These are phyloP conservation scores for Dactylellina haptotyla DNA, from an alignment of 2,329 filamentous ascomycete genomes.

Conservation along the genomic window DNA sequence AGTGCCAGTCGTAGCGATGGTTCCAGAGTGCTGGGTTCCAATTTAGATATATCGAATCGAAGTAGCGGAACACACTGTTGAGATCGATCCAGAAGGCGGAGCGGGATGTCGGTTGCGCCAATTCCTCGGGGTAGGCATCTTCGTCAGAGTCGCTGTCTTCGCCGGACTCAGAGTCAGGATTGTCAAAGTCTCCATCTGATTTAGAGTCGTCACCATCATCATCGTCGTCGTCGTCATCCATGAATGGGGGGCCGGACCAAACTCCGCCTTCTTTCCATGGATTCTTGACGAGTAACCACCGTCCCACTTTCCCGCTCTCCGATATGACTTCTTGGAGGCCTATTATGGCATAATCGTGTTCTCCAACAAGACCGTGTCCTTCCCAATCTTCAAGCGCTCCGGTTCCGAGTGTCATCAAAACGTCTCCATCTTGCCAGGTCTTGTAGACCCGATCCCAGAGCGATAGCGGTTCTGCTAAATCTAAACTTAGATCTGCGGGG, in stretches of 20 bases:
- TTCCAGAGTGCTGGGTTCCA: constrained; percentile 91
- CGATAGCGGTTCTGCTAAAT: constrained; percentile 78
- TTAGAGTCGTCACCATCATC: constrained; percentile 39
- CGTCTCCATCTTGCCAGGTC: constrained; percentile 79
- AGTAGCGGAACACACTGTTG: constrained; percentile 87
- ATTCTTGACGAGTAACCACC: constrained; percentile 87
- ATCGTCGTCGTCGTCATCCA: constrained; percentile 54
- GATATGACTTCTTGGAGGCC: constrained; percentile 71
- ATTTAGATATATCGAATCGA: constrained; percentile 95
- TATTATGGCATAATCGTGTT: constrained; percentile 94
- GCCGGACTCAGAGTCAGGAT: constrained; percentile 23
- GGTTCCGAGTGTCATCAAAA: constrained; percentile 89
- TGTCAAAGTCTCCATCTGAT: constrained; percentile 31
- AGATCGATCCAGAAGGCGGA: constrained; percentile 96
- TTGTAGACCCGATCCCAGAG: constrained; percentile 81
- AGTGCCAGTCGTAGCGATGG: constrained; percentile 87
- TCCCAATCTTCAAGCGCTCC: constrained; percentile 84
- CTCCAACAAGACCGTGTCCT: constrained; percentile 81
- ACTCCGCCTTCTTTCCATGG: constrained; percentile 87
- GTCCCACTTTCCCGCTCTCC: constrained; percentile 67
- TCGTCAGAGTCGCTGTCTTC: constrained; percentile 40
- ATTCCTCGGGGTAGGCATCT: constrained; percentile 59
- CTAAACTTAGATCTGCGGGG: constrained; percentile 62
- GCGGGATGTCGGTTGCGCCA: constrained; percentile 63
- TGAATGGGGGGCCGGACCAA: constrained; percentile 69